Conservation (phyloP, 176 grass and related monocot species). For the Urochloa ruziziensis region DNA sequence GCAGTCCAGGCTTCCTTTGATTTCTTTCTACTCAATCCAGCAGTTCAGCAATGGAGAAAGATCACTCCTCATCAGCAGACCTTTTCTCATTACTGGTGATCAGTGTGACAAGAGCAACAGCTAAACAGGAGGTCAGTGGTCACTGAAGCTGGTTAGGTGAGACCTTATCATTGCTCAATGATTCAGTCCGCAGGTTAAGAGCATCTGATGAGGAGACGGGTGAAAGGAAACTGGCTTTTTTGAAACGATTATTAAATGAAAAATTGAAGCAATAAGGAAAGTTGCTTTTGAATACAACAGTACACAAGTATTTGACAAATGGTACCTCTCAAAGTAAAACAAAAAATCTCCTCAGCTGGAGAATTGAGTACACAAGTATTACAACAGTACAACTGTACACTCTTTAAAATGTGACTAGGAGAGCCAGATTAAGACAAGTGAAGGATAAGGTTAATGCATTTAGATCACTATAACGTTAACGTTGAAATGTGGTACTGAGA, state of each 20-base stretch:
- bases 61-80: background rate
- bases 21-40: slow-evolving; percentile 18
- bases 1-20: background rate
- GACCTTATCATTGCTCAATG: background rate
- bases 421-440: background rate
- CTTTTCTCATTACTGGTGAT: background rate
- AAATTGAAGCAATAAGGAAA: too few species aligned
- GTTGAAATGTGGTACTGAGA: background rate
- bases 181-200: background rate
- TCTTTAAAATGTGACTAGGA: background rate
- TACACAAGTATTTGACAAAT: too few species aligned
- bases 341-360: background rate
- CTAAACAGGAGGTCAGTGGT: background rate
- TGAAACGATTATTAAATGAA: too few species aligned
- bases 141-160: slow-evolving; percentile 21
- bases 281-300: background rate
- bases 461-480: slow-evolving; percentile 1
- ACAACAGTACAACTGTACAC: background rate
- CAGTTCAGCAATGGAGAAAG: background rate
- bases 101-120: background rate
- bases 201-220: background rate
- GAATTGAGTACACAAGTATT: background rate
- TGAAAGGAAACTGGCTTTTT: background rate
- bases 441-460: background rate
- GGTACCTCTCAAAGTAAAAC: background rate